Evolutionary conservation across 2,329 filamentous ascomycete genomes (phyloP), one percentile per base, ranked within the genome.

Genomic region (Colletotrichum sp.): DNA sequence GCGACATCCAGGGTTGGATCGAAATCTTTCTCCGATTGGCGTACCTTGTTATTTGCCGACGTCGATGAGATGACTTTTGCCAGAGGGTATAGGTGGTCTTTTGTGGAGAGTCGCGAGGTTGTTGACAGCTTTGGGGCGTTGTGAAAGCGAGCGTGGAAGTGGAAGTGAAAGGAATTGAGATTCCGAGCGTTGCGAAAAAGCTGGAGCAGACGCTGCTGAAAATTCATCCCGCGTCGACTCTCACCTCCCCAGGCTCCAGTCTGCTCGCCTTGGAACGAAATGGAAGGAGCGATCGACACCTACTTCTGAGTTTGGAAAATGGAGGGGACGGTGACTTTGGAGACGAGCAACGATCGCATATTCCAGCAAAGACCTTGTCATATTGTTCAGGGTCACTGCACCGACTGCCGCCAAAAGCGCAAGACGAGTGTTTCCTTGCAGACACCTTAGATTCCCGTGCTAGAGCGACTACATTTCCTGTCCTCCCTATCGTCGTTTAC

Each of bases 271-370:
- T 16, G 7, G 13, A 39, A 8, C 16, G 18, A n/a, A 49, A 49
- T 1, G 18, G 39, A 49, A 49, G 1, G 39, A 49, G 18, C 18
- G 2, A n/a, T 1, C 18, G 2, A 12, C 3, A 2, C 1, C 0
- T 49, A n/a, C 39, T 49, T 49, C 39, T 49, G 18, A 4, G 1
- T 12, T 12, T 6, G 5, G 39, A n/a, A 49, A 12, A 6, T 1
- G 3, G 1, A 6, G n/a, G 5, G 1, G 16, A 1, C 2, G 5
- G 0, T 9, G n/a, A 18, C 8, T 44, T 44, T 39, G 13, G 15
- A 3, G 13, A 36, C 10, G 12, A 34, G 4, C 10, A 34, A 6
- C 32, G 5, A 34, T 34, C 13, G 32, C 32, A 36, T 34, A 13
- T 13, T 13, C 34, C 16, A 39, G 12, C 34, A 9, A 39, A 8